Evolutionary conservation across 768 basidiomycete genomes (phyloP), one percentile per base, ranked within the genome.

Genomic region (Boletus eberwhitei): DNA sequence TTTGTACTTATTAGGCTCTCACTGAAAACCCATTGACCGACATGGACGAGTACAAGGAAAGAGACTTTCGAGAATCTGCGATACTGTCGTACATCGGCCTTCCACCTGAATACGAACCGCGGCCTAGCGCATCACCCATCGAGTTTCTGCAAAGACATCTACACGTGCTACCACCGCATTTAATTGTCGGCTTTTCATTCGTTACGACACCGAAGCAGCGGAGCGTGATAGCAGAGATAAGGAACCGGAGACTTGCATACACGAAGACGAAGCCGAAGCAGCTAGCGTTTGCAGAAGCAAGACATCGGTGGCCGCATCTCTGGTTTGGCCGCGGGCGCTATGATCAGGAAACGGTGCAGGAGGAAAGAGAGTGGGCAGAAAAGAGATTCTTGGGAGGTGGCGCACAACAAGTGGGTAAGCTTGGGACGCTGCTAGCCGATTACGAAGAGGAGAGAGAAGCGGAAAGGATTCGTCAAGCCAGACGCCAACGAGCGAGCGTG

Each of bases 381-480:
- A 75, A 68, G 17, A 73, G 77, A 19, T 91, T 93, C 66, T 62
- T 92, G 52, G 87, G 84, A 1, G 72, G 72, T 3, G 70, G 65
- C 32, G 69, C 68, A 22, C 80, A 81, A 58, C 80, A 85, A 55
- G 79, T 92, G 12, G 88, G 88, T 36, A 88, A 87, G 58, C 69
- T 91, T 17, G 90, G 83, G 2, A 66, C 65, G 6, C 72, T 93
- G 9, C 71, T 93, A 9, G 83, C 80, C 4, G 82, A 77, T 7
- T 91, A 88, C 62, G 90, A 91, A 62, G 90, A 88, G 61, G 90
- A 90, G 65, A 77, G 91, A 55, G 85, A 84, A 66, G 83, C 80
- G 1, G 85, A 90, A 63, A 76, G 84, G 24, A 69, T 81, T 19
- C 75, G 85, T 50, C 63, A 59, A 17, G 55, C 80, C 19, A 75